Conservation (phyloP, 305 asterid species). For the Fraxinus sp. region DNA sequence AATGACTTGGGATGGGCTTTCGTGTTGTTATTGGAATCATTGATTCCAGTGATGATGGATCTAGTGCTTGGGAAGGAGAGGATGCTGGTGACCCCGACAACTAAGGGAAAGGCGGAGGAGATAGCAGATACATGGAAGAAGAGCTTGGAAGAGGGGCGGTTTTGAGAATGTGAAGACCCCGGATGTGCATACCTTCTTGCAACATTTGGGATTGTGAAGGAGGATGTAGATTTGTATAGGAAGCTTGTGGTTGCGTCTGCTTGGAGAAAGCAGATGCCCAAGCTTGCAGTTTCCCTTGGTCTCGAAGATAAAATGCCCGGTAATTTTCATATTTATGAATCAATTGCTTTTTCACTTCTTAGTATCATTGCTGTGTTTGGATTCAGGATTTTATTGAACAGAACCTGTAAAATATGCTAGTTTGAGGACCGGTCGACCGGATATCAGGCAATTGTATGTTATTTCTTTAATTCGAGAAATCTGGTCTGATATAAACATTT, state of each 20-base stretch:
- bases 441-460: not conserved
- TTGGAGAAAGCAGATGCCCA: slow-evolving; percentile 99
- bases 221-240: slow-evolving; percentile 85
- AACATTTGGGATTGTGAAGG: slow-evolving; percentile 91
- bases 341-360: not conserved
- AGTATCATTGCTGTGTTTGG: not conserved
- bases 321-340: slow-evolving; percentile 31
- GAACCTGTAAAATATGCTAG: not conserved
- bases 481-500: not conserved
- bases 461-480: not conserved
- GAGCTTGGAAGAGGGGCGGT: slow-evolving; percentile 98
- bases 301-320: slow-evolving; percentile 93
- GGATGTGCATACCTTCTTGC: slow-evolving; percentile 94
- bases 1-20: slow-evolving; percentile 98
- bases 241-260: slow-evolving; percentile 97
- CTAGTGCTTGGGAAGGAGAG: slow-evolving; percentile 86
- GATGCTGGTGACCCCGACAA: slow-evolving; percentile 83
- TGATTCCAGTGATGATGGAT: slow-evolving; percentile 90
- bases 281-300: slow-evolving; percentile 89
- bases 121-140: slow-evolving; percentile 91
- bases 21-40: slow-evolving; percentile 81
- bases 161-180: slow-evolving; percentile 92
- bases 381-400: not conserved
- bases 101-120: slow-evolving; percentile 74
- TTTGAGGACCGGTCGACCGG: not conserved